phyloP scores from a whole-genome alignment of 2,329 filamentous ascomycete genomes.

The Dothiorella sarmentorum region DNA sequence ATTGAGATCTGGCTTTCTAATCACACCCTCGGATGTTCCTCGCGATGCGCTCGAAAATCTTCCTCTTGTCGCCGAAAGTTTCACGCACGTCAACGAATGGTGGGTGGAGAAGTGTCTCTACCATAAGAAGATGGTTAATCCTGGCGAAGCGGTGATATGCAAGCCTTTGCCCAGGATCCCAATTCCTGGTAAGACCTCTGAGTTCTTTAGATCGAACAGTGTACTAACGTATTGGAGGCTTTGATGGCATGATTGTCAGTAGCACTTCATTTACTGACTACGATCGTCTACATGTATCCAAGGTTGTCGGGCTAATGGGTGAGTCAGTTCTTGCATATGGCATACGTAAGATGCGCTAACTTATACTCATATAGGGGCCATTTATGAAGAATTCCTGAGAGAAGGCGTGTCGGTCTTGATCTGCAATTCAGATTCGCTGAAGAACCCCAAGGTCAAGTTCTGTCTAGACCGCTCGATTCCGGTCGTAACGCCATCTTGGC shows the following conservation, averaged over 20 bases:
- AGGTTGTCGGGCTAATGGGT: conserved; percentile 70
- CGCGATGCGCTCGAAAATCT: conserved; percentile 32
- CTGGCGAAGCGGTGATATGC: conserved; percentile 68
- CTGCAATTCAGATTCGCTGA: conserved; percentile 59
- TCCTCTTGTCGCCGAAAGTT: conserved; percentile 33
- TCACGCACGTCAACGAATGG: conserved; percentile 71
- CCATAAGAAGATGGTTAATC: conserved; percentile 67
- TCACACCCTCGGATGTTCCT: conserved; percentile 46
- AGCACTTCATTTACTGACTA: conserved; percentile 81
- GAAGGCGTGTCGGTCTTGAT: conserved; percentile 71
- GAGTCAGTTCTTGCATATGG: conserved; percentile 22
- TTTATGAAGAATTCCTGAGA: conserved; percentile 74
- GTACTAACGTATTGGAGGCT: conserved; percentile 44
- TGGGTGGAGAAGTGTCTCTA: conserved; percentile 89
- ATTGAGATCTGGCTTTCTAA: conserved; percentile 34
- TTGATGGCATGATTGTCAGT: conserved; percentile 68
- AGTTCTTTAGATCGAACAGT: conserved; percentile 23
- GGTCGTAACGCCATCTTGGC: conserved; percentile 77
- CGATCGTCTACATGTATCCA: conserved; percentile 80
- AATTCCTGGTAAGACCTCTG: not conserved
- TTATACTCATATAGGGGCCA: conserved; percentile 55
- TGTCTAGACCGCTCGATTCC: conserved; percentile 73
- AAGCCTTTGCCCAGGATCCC: conserved; percentile 57
- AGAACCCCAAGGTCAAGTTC: conserved; percentile 72
- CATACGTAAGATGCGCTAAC: conserved; percentile 9